Evolutionary conservation across 306 rosid species (phyloP).

Genomic region (Vachellia pachyceras): DNA sequence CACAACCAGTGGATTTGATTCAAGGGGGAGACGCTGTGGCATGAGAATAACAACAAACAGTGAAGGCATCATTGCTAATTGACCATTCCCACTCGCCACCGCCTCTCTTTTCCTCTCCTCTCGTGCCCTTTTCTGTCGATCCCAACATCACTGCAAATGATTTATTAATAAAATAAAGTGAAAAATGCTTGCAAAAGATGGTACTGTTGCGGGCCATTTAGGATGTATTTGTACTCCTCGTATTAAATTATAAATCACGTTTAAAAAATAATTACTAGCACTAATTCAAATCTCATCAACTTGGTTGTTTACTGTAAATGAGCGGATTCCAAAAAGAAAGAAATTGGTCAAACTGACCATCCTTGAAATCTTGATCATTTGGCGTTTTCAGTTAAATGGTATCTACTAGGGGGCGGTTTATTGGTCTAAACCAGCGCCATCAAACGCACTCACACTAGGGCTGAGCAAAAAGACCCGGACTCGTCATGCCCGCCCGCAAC

Average conservation of each 20-base stretch:
- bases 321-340: neutral
- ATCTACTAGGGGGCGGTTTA: neutral
- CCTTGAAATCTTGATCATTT: neutral
- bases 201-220: too few relatives aligned
- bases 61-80: conserved; percentile 31
- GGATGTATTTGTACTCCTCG: too few relatives aligned
- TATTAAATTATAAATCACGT: too few relatives aligned
- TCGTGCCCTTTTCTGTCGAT: conserved; percentile 22
- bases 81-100: neutral
- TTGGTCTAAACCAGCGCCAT: neutral
- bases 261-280: too few relatives aligned
- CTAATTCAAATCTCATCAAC: too few relatives aligned
- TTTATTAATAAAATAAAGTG: too few relatives aligned
- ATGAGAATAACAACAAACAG: conserved; percentile 20
- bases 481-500: too few relatives aligned
- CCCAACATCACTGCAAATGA: too few relatives aligned
- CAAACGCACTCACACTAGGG: too few relatives aligned
- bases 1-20: conserved; percentile 38
- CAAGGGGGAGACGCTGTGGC: conserved; percentile 15
- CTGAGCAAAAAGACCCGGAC: too few relatives aligned
- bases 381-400: neutral
- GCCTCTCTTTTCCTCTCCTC: neutral
- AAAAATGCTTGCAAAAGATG: conserved; percentile 20
- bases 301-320: neutral
- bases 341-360: neutral